A percentile compares a stretch with the other conserved stretches of the same genome.
These are phyloP conservation scores for Galerina marginata DNA, from an alignment of 768 basidiomycete genomes.

Conservation along the genomic window DNA sequence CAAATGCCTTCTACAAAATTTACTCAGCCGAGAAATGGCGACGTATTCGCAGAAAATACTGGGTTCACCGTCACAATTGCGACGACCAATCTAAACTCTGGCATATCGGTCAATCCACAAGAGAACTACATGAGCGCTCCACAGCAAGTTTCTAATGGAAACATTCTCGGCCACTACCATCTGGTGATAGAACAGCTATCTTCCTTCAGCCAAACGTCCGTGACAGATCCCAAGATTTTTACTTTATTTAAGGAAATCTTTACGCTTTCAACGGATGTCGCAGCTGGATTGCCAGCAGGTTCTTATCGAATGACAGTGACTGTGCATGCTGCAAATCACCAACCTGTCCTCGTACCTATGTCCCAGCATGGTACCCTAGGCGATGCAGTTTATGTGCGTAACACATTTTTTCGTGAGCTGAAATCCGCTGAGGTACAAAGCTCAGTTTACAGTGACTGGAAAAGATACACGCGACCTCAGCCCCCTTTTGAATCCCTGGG, in stretches of 20 bases:
- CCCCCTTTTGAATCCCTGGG: too few relatives aligned
- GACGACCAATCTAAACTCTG: constrained; percentile 50
- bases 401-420: too few relatives aligned
- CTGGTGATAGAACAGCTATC: constrained; percentile 59
- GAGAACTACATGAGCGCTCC: constrained; percentile 62
- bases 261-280: constrained; percentile 53
- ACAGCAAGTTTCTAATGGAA: constrained; percentile 55
- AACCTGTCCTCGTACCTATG: constrained; percentile 60
- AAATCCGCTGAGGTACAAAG: too few relatives aligned
- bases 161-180: constrained; percentile 64
- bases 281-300: constrained; percentile 60
- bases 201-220: constrained; percentile 47
- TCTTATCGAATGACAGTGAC: constrained; percentile 65
- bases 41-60: constrained; percentile 48
- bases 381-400: constrained; percentile 60
- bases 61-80: constrained; percentile 58
- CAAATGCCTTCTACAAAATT: constrained; percentile 60
- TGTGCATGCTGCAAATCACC: constrained; percentile 63
- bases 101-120: constrained; percentile 60
- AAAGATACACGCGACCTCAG: too few relatives aligned
- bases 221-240: constrained; percentile 56
- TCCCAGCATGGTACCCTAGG: constrained; percentile 66
- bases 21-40: constrained; percentile 47
- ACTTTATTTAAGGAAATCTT: constrained; percentile 62
- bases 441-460: too few relatives aligned